Evolutionary conservation across 2,329 filamentous ascomycete genomes (phyloP), one percentile per base, ranked within the genome.

Genomic region (Claviceps africana): DNA sequence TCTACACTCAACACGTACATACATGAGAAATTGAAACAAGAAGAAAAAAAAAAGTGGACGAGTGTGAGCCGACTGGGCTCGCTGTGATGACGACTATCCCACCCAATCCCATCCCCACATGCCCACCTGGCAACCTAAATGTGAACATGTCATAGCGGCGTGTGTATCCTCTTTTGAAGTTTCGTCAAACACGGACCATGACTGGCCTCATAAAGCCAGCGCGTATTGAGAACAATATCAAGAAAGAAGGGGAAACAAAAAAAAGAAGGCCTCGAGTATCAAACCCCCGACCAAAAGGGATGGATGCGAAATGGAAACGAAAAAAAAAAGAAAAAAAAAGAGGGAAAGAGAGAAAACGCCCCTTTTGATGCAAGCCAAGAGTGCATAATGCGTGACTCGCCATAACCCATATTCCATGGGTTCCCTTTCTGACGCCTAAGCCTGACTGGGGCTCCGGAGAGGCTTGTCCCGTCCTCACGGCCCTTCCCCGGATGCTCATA

Each of bases 81-180:
- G 25, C 25, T 25, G 25, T 25, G 25, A 25, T 25, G 25, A 25
- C 5, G 25, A 25, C 25, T 5, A n/a, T 21, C 43, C 31, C 33
- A 28, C 28, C 22, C 25, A 19, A 19, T 2, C n/a, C 30, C 5
- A 22, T 6, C 6, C 9, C 17, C 46, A 37, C 35, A 37, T n/a
- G 35, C 30, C 19, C 11, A 48, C 47, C 21, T 51, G 30, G 43
- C 47, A 31, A 11, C 19, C 33, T 44, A 37, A 48, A 46, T 50
- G 47, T 33, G 15, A 47, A 33, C 46, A 40, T 50, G 42, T 54
- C 53, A 51, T 54, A 48, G 44, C 50, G n/a, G 42, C 53, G 43
- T 54, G 47, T 51, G 37, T n/a, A 51, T 25, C 37, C 45, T 48
- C 25, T 22, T 25, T 17, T 44, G 8, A 25, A 28, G 21, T 43